Evolutionary conservation across 2,329 filamentous ascomycete genomes (phyloP), one percentile per base, ranked within the genome.

Genomic region (Ascochyta lentis): DNA sequence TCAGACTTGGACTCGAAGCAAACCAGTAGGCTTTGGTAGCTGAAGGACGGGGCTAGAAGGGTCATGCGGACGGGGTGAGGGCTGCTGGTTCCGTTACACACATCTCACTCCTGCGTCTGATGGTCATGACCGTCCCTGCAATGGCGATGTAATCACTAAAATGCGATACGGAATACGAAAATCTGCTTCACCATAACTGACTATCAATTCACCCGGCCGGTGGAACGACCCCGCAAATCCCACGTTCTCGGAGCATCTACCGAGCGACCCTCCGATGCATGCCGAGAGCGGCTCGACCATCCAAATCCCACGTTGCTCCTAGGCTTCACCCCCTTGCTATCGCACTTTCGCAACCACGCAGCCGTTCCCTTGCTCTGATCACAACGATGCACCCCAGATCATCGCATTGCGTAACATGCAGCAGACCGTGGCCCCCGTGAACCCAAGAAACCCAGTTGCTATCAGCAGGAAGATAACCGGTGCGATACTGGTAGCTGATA

Each of bases 391-490:
- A 34, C 42, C 31, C 31, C 37, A 47, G 53, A 46, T 24, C 35
- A 15, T 41, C 6, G 19, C 31, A 37, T 37, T 46, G 23, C 16
- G 46, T 38, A 29, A 37, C 37, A 33, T 37, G 47, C 38, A 56
- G 35, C 54, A 47, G 22, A 52, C 54, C 54, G 54, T 57, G 54
- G 49, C 26, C 54, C 49, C 49, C 27, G 39, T 31, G 15, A 57
- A 45, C 34, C 49, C 54, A 49, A 39, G 10, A 48, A 48, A 52
- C 9, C 49, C 49, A 44, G 16, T 13, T 22, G 48, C 27, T 49
- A 49, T 57, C 54, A 48, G 43, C 48, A 44, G 48, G 40, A 47
- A 34, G 37, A 43, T 40, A 44, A 33, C 47, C 38, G 53, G 33
- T 15, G 13, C 24, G 31, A 47, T 33, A 31, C 12, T 10, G 29